Evolutionary conservation across 371 early-diverging fungal genomes (phyloP).

Genomic region (Mucor sp.): DNA sequence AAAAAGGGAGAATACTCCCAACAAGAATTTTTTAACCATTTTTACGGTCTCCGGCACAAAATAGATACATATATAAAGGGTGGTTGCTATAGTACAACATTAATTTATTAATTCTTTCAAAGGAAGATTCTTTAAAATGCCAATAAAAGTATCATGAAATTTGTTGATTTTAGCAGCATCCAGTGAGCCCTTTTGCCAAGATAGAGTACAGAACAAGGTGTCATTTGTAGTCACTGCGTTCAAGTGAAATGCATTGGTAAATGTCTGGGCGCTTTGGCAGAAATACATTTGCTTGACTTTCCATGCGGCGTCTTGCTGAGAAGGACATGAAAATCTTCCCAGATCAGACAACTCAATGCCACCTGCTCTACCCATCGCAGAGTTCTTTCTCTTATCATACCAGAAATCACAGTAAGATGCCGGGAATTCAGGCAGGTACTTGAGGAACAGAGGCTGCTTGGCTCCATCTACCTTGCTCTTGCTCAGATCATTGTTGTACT

Average conservation of each 20-base stretch:
- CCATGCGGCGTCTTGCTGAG: constrained; percentile 12
- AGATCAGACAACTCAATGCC: constrained; percentile 49
- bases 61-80: neutral
- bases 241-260: constrained; percentile 20
- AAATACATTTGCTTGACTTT: constrained; percentile 28
- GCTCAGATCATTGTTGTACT: constrained; percentile 24
- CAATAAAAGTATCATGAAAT: constrained; percentile 6
- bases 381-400: constrained; percentile 18
- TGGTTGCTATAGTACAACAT: neutral
- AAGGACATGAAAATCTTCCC: constrained; percentile 15
- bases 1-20: neutral
- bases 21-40: constrained; percentile 1
- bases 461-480: constrained; percentile 16
- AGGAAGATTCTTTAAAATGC: constrained; percentile 4
- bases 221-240: constrained; percentile 28
- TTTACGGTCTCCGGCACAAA: constrained; percentile 4
- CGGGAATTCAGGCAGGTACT: constrained; percentile 32
- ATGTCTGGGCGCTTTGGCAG: constrained; percentile 40
- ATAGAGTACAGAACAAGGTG: constrained; percentile 22
- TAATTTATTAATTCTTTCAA: constrained; percentile 7
- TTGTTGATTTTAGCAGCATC: constrained; percentile 3
- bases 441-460: constrained; percentile 22
- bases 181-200: constrained; percentile 39
- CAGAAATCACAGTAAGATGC: constrained; percentile 32
- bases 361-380: constrained; percentile 33